Evolutionary conservation across 116 monocot species (phyloP).

Genomic region (Posidonia oceanica): DNA sequence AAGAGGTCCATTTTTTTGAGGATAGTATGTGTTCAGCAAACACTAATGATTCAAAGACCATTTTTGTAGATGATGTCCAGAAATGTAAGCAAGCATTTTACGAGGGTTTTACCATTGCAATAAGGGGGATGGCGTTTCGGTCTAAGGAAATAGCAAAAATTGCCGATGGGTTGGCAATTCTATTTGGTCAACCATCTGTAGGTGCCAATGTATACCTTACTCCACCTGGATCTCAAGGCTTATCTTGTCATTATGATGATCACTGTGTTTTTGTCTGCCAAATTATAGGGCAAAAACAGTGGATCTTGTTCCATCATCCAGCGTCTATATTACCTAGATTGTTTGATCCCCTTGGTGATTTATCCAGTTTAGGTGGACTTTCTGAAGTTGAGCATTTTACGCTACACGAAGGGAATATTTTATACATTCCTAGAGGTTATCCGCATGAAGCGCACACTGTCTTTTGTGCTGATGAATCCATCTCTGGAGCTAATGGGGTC

Average conservation of each 20-base stretch:
- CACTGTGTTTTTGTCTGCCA: slow-evolving; percentile 95
- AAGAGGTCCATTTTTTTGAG: slow-evolving; percentile 45
- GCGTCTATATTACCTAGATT: slow-evolving; percentile 46
- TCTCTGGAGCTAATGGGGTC: slow-evolving; percentile 8
- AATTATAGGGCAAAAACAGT: slow-evolving; percentile 50
- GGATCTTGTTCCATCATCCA: slow-evolving; percentile 30
- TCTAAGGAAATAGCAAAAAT: slow-evolving; percentile 43
- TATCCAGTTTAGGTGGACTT: slow-evolving; percentile 1
- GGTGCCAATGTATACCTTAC: slow-evolving; percentile 84
- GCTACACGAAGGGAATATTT: slow-evolving; percentile 58
- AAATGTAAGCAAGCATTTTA: slow-evolving; percentile 52
- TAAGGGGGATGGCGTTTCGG: slow-evolving; percentile 71
- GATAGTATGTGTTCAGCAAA: neutral
- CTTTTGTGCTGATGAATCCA: slow-evolving; percentile 13
- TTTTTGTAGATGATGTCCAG: slow-evolving; percentile 11
- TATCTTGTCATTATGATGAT: slow-evolving; percentile 76
- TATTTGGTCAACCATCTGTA: slow-evolving; percentile 84
- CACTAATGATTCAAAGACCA: neutral
- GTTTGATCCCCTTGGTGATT: slow-evolving; percentile 34
- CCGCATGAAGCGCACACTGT: slow-evolving; percentile 70
- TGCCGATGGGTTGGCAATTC: slow-evolving; percentile 29
- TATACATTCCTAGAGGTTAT: slow-evolving; percentile 89
- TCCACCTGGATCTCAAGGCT: slow-evolving; percentile 71
- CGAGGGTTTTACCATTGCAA: slow-evolving; percentile 62
- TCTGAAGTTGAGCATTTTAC: slow-evolving; percentile 16